Base-by-base conservation (phyloP, 2,329 filamentous ascomycete genomes). In the Neonectria faginata region DNA sequence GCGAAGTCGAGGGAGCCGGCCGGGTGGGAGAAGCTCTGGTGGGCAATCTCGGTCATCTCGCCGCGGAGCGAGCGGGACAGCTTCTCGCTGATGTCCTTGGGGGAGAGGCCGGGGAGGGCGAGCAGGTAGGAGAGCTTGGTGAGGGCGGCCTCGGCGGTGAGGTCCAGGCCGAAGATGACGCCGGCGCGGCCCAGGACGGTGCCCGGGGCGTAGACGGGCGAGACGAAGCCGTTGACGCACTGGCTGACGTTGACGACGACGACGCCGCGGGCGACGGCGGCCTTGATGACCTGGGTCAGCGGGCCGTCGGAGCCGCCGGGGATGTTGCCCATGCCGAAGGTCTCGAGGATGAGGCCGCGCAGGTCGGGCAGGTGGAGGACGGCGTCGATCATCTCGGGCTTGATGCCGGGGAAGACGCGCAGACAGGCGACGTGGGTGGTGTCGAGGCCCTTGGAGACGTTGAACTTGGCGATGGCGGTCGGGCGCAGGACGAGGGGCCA, bases 201-300 rank as follows among this genome's bases (percentile, higher is more conserved):
- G 9, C 89, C 91, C 0, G 91, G 88, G 1, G 91, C 91, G 79
- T 93, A 94, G n/a, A 93, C 84, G 3, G 91, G 91, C 55, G 88
- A 92, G 20, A 93, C 91, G 73, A 91, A 91, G 47, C 91, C 91
- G 65, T 87, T 90, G 71, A 90, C 86, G 84, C 94, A 97, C 81
- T 97, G 94, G 55, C 92, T 97, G 65, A 97, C 90, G 76, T 97
- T 97, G 70, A 97, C 92, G 64, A 97, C 90, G 63, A 96, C 89
- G 68, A 96, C 90, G 41, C 93, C 94, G 63, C 93, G 88, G 74
- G 90, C 84, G 44, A 97, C 92, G 22, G 92, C 94, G 47, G 89
- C 87, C 18, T 88, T 86, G 73, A 97, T 89, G 53, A 95, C 92
- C 59, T 89, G 89, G 16, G 91, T 94, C 77, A 97, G 86, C 56